Evolutionary conservation across 2,329 filamentous ascomycete genomes (phyloP).

Genomic region (Phaeosphaeria sp.): DNA sequence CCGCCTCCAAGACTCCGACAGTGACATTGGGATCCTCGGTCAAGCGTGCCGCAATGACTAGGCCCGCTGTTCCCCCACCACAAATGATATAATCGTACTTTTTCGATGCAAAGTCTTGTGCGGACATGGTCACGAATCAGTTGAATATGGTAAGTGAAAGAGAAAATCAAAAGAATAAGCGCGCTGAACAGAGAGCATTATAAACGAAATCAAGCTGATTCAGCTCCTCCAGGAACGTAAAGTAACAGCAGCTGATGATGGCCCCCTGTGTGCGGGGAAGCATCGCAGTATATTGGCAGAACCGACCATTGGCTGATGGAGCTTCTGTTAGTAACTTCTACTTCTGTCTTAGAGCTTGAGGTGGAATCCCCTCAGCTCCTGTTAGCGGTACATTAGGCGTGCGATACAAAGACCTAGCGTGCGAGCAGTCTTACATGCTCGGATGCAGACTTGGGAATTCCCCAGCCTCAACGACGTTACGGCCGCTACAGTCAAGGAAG

Average conservation of each 20-base stretch:
- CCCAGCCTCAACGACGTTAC: no score
- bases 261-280: not conserved
- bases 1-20: constrained; percentile 38
- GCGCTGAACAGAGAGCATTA: not conserved
- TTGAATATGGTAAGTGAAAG: not conserved
- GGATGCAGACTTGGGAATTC: no score
- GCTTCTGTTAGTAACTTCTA: no score
- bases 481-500: no score
- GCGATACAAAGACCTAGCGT: no score
- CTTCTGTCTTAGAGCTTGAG: no score
- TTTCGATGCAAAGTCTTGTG: constrained; percentile 27
- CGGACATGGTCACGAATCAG: constrained; percentile 22
- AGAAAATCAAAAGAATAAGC: not conserved
- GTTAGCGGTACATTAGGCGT: no score
- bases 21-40: constrained; percentile 33
- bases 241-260: not conserved
- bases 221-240: not conserved
- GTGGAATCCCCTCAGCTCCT: no score
- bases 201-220: not conserved
- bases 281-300: not conserved
- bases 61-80: constrained; percentile 40
- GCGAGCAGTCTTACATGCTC: no score
- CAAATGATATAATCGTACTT: constrained; percentile 34
- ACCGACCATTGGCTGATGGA: not conserved
- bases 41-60: constrained; percentile 37